These are phyloP conservation scores for Boeremia lycopersici DNA, from an alignment of 2,329 filamentous ascomycete species.

Conservation along the genomic window DNA sequence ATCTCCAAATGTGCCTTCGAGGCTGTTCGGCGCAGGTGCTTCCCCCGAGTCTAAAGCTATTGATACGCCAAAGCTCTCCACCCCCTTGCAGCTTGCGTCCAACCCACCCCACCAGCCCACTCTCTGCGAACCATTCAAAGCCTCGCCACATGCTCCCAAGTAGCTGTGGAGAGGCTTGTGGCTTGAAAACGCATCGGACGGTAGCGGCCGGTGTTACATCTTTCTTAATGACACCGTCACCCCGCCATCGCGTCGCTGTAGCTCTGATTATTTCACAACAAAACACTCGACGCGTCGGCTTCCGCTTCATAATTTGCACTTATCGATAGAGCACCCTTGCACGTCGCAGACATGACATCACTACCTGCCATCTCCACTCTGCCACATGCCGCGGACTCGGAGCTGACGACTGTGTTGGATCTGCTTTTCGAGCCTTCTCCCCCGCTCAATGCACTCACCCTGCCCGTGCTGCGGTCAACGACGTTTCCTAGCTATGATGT, in stretches of 20 bases:
- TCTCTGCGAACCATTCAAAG: constrained; percentile 2
- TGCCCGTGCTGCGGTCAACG: constrained; percentile 67
- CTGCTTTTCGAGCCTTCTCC: constrained; percentile 83
- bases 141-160: not conserved
- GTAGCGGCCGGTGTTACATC: constrained; percentile 30
- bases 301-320: constrained; percentile 1
- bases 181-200: constrained; percentile 26
- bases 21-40: not conserved
- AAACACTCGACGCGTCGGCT: constrained; percentile 3
- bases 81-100: constrained; percentile 35
- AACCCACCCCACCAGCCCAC: constrained; percentile 13
- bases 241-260: constrained; percentile 1
- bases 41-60: not conserved
- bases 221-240: constrained; percentile 6
- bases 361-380: constrained; percentile 67
- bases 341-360: constrained; percentile 30
- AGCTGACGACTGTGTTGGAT: constrained; percentile 69
- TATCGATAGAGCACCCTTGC: constrained; percentile 7
- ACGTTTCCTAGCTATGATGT: constrained; percentile 70
- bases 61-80: constrained; percentile 4
- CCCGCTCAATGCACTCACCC: constrained; percentile 72
- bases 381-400: constrained; percentile 59
- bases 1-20: not conserved
- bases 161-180: constrained; percentile 1
- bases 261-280: not conserved